Percentiles rank a stretch among this genome's conserved stretches.
phyloP scores from a whole-genome alignment of 768 basidiomycete genomes.

The Suillus occidentalis region DNA sequence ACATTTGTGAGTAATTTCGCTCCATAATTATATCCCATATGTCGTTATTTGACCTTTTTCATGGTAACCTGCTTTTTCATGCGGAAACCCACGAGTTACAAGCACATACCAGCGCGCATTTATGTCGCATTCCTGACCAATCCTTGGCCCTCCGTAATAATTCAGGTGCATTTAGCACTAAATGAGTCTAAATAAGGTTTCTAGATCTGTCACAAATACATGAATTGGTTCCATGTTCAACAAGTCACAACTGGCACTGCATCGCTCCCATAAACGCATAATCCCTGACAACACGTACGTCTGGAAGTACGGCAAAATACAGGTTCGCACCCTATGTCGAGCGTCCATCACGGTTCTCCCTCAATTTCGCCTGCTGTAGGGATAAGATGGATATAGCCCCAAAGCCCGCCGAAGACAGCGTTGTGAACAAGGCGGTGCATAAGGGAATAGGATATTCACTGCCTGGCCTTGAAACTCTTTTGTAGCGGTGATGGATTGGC shows the following conservation, averaged over 20 bases:
- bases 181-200: background rate
- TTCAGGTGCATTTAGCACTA: background rate
- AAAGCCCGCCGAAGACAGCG: background rate
- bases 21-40: background rate
- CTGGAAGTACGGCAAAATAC: background rate
- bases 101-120: background rate
- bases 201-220: background rate
- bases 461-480: background rate
- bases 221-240: background rate
- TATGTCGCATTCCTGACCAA: background rate
- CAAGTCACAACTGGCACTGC: background rate
- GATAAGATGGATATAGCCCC: background rate
- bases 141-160: background rate
- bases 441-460: background rate
- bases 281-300: background rate
- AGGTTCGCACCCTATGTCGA: background rate
- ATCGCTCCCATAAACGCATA: background rate
- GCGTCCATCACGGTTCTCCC: background rate
- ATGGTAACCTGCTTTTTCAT: background rate
- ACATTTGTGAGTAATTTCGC: background rate
- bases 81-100: background rate
- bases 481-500: background rate
- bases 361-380: background rate
- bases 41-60: background rate
- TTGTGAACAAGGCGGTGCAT: background rate